Base-by-base conservation (phyloP, 1,139 yeast genomes). In the Hansenula lynferdii region DNA sequence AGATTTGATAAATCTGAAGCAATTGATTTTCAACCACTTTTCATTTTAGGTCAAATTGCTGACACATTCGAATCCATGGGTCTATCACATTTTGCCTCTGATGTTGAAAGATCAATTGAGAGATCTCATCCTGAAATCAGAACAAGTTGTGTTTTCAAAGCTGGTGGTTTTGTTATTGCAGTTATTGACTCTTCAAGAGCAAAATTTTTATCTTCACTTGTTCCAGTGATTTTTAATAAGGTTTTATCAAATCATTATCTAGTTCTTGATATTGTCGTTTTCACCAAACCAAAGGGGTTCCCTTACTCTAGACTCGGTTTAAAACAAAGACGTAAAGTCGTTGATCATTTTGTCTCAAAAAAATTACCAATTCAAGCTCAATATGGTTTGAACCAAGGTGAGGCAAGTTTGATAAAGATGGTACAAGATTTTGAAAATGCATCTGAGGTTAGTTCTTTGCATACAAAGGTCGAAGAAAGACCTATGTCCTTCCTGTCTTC, bases 1-100 rank as follows among this genome's bases (percentile, higher is more conserved):
- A 63, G 70, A 35, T 56, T 65, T 8, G 72, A 71, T 31, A 61
- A 64, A 17, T 75, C 72, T 5, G 62, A 64, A 4, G 60, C 67
- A 5, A 64, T 75, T 17, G 83, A 77, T 37, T 64, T 87, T 61
- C 96, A 89, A 53, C 82, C 95, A 8, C 66, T 92, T 37, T 92
- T 84, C 58, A 89, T 89, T 9, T 63, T 92, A 35, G 98, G 98
- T 0, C 73, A 80, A 40, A 82, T 94, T 35, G 80, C 89, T 7
- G 95, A 85, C 49, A 89, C 97, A 0, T 83, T 92, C 61, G 99
- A 92, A 57, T 81, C 85, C 3, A 72, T 86, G 66, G 99, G 99
- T 0, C 66, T 92, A 48, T 90, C 86, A 53, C 96, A 87, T 59
- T 92, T 92, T 68, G 95, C 95, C 1, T 65, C 72, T 25, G 97